Evolutionary conservation across 192 early-diverging fungal species (phyloP), one percentile per base, ranked within the genome.

Genomic region (Coemansia sp.): DNA sequence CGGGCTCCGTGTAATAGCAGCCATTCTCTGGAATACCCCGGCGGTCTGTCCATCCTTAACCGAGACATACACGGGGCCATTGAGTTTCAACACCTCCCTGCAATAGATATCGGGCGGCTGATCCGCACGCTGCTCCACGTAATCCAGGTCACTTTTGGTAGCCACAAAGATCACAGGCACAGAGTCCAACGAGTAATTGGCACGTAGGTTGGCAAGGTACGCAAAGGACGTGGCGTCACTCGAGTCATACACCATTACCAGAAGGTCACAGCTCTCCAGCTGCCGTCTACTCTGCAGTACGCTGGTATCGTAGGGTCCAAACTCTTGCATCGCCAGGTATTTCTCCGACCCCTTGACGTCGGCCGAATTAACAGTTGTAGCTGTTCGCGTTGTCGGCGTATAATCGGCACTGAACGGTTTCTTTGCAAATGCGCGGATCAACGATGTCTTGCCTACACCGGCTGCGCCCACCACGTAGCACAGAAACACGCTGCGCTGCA

Each of bases 321-420:
- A 91, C 63, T 98, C 96, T 78, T 96, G 91, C 88, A 99, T 87
- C 84, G 97, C 94, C 19, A 99, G 73, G 68, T 98, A 97, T 61
- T 94, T 96, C 62, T 96, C 95, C 9, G 86, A 83, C 1, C 96
- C 97, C 57, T 92, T 91, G 62, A 95, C 91, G 59, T 98, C 94
- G 2, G 97, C 93, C 6, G 96, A 94, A 68, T 96, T 98, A 4
- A 98, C 97, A 1, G 91, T 92, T 31, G 85, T 87, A 59, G 91
- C 91, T 2, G 88, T 79, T 47, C 86, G 85, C 8, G 83, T 81
- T 0, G 97, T 93, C 0, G 93, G 89, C 61, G 75, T 66, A 72
- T 96, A 94, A 20, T 84, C 83, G 13, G 85, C 81, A 9, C 76
- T 72, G 66, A 93, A 96, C 17, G 89, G 86, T 55, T 94, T 93